These are phyloP conservation scores for Ramichloridium luteum DNA, from an alignment of 2,329 filamentous ascomycete species.

Conservation along the genomic window DNA sequence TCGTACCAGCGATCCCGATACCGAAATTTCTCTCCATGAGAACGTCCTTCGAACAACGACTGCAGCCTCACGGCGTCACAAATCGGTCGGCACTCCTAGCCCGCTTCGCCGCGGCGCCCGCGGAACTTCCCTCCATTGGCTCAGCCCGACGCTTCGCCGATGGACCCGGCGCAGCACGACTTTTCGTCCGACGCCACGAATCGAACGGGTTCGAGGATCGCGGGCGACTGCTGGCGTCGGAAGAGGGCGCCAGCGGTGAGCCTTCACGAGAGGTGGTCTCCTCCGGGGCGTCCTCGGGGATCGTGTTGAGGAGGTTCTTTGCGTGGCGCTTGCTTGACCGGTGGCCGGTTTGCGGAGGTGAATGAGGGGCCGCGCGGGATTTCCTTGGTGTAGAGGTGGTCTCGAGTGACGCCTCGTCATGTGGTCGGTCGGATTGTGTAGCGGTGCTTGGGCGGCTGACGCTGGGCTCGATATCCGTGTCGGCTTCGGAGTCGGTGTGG, in stretches of 20 bases:
- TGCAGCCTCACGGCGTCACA: too few relatives aligned
- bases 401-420: not conserved
- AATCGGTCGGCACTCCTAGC: constrained; percentile 7
- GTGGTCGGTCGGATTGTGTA: not conserved
- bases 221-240: constrained; percentile 20
- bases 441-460: not conserved
- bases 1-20: not conserved
- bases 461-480: constrained; percentile 39
- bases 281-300: constrained; percentile 2
- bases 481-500: constrained; percentile 47
- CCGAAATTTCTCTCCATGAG: too few relatives aligned
- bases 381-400: not conserved
- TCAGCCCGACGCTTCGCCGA: constrained; percentile 12
- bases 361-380: not conserved
- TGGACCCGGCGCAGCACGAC: constrained; percentile 4
- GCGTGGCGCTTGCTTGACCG: not conserved
- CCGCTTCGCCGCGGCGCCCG: constrained; percentile 8
- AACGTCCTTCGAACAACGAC: too few relatives aligned
- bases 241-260: constrained; percentile 6
- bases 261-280: not conserved
- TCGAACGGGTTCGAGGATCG: constrained; percentile 51
- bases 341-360: not conserved
- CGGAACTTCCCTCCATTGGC: constrained; percentile 1
- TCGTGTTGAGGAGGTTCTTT: not conserved
- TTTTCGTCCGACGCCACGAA: constrained; percentile 54